These are phyloP conservation scores for Fusarium domesticum DNA, from an alignment of 2,329 filamentous ascomycete genomes.

Conservation along the genomic window DNA sequence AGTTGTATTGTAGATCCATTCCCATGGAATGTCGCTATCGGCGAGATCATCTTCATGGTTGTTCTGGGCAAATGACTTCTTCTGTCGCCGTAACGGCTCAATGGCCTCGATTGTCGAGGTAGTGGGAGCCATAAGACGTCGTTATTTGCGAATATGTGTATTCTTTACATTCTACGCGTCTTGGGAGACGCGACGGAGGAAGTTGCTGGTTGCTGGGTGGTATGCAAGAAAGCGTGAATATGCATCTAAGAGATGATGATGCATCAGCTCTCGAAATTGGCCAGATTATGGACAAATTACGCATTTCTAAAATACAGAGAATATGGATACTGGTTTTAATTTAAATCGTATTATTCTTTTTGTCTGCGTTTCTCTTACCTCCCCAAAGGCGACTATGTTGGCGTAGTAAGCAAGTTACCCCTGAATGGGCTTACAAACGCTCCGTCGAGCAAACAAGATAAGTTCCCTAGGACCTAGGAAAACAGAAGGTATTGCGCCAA, in stretches of 20 bases:
- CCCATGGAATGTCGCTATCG: conserved; percentile 69
- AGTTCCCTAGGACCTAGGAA: too few relatives aligned
- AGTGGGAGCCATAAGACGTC: conserved; percentile 27
- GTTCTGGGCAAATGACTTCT: conserved; percentile 36
- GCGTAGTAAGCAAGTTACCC: too few relatives aligned
- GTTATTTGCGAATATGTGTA: conserved; percentile 8
- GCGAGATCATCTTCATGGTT: conserved; percentile 88
- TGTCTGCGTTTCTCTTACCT: too few relatives aligned
- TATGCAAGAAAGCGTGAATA: conserved; percentile 22
- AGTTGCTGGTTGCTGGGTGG: conserved; percentile 17
- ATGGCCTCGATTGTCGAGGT: conserved; percentile 13
- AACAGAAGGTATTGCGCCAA: too few relatives aligned
- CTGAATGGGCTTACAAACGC: too few relatives aligned
- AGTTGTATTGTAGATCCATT: conserved; percentile 65
- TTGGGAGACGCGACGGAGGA: conserved; percentile 29
- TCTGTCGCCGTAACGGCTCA: conserved; percentile 10
- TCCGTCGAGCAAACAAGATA: too few relatives aligned
- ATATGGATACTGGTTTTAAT: too few relatives aligned
- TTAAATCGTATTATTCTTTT: too few relatives aligned
- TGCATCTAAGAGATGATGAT: conserved; percentile 12
- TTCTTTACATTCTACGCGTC: conserved; percentile 27
- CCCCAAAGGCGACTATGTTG: too few relatives aligned
- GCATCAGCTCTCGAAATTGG: too few relatives aligned
- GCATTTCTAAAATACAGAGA: too few relatives aligned
- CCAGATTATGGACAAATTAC: too few relatives aligned